A percentile compares a stretch with the other conserved stretches of the same genome.
phyloP scores from a whole-genome alignment of 1,284 basidiomycete species.

The Mycosarcoma mackinlayi region DNA sequence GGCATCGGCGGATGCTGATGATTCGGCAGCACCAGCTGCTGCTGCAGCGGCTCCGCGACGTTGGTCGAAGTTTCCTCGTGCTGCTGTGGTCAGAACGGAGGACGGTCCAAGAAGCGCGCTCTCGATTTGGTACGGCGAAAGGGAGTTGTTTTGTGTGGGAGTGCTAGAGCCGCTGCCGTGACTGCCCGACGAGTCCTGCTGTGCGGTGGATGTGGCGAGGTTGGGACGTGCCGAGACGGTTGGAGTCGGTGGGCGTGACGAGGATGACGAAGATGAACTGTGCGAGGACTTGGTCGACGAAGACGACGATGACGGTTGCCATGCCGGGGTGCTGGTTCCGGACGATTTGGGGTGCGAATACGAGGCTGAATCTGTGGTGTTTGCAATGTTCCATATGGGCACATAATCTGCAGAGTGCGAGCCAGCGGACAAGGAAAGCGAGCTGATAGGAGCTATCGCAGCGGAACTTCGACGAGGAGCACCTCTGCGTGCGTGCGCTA shows the following conservation, averaged over 20 bases:
- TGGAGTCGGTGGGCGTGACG: conserved; percentile 29
- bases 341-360: background rate
- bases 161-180: conserved; percentile 41
- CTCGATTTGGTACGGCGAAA: conserved; percentile 28
- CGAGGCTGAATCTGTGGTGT: conserved; percentile 1
- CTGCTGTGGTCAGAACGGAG: conserved; percentile 26
- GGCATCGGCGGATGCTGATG: conserved; percentile 18
- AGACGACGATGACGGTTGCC: conserved; percentile 24
- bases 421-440: background rate
- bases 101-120: conserved; percentile 21
- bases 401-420: conserved; percentile 14
- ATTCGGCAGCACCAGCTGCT: conserved; percentile 6
- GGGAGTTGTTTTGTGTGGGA: conserved; percentile 29
- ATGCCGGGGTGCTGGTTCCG: conserved; percentile 14
- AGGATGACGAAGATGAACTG: conserved; percentile 29
- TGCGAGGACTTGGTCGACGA: conserved; percentile 30
- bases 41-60: conserved; percentile 18
- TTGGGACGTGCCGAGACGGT: conserved; percentile 26
- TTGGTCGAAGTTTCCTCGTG: conserved; percentile 20
- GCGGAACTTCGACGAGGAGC: conserved; percentile 34
- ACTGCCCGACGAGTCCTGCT: conserved; percentile 31
- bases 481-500: conserved; percentile 27
- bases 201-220: conserved; percentile 30
- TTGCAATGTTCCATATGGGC: conserved; percentile 28
- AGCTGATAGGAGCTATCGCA: conserved; percentile 9